Base-by-base conservation (phyloP, 331 rosid species). In the Arachis monticola region DNA sequence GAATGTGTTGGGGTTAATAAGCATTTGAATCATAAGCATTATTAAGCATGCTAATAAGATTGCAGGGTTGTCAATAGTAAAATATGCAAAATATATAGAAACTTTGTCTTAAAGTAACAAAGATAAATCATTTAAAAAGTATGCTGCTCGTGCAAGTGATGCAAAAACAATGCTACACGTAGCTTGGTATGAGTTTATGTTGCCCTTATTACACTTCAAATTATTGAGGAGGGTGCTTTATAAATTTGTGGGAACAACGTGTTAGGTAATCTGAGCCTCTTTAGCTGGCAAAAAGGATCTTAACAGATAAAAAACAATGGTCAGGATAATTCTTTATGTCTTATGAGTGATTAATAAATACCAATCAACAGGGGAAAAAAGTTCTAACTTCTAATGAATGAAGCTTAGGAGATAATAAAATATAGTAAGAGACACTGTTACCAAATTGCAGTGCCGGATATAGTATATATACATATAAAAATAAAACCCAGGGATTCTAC, bases 1-100 rank as follows among this genome's bases (percentile, higher is more conserved):
- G 44, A 80, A 73, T 63, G 85, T 77, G 87, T 73, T 72, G 75
- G 65, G 80, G 67, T 13, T 56, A 58, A 75, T 79, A 53, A 66
- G 22, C 62, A 30, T 81, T 66, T 76, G 62, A 72, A 72, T 57
- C 66, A 56, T 50, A 73, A 60, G 31, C 71, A 55, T 55, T 55
- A 55, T 55, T 67, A 77, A 77, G 79, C 85, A 77, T 72, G 78
- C 61, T 42, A 46, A 44, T 52, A 32, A 60, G 44, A 67, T 9
- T 41, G 44, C 41, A 61, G 40, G 0, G 12, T 48, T 73, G 45
- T 73, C 44, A 32, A 40, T 50, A 12, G 12, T 12, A 65, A 66
- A 17, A 72, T 35, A 56, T 44, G 4, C 41, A 1, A 51, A 27
- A 31, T 5, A 8, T 45, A 66, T 1, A 53, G 64, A 46, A 51